Evolutionary conservation across 1,284 basidiomycete species (phyloP).

Genomic region (Rhodotorula sp.): DNA sequence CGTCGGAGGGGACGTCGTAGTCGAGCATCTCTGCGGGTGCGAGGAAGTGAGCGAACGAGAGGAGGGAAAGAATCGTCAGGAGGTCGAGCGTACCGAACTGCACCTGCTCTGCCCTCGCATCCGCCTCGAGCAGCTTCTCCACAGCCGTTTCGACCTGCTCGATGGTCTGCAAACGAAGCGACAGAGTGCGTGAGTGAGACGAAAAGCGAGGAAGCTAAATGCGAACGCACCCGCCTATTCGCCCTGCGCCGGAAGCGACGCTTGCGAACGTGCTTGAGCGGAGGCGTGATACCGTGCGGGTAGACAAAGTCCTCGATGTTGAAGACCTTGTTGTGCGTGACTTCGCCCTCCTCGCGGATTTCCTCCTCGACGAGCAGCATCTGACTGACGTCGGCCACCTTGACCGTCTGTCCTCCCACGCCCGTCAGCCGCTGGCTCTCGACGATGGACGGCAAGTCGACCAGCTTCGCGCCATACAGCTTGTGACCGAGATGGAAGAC

Average conservation of each 20-base stretch:
- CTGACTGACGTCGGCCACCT: slow-evolving; percentile 90
- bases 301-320: slow-evolving; percentile 96
- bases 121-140: slow-evolving; percentile 82
- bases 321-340: slow-evolving; percentile 56
- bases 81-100: slow-evolving; percentile 60
- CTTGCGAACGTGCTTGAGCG: slow-evolving; percentile 85
- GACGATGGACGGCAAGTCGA: slow-evolving; percentile 90
- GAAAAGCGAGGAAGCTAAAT: not conserved
- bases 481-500: slow-evolving; percentile 81
- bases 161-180: slow-evolving; percentile 63
- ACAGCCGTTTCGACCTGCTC: slow-evolving; percentile 97
- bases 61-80: not conserved
- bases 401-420: slow-evolving; percentile 73
- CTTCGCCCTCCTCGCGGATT: slow-evolving; percentile 65
- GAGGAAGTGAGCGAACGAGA: not conserved
- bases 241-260: slow-evolving; percentile 88
- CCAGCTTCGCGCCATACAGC: slow-evolving; percentile 85
- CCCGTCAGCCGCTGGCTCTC: slow-evolving; percentile 77
- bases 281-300: slow-evolving; percentile 94
- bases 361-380: slow-evolving; percentile 76
- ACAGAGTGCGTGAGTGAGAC: not conserved
- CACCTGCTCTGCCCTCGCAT: slow-evolving; percentile 74
- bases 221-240: slow-evolving; percentile 65
- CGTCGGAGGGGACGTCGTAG: slow-evolving; percentile 41
- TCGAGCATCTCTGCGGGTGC: slow-evolving; percentile 28